A percentile compares a stretch with the other conserved stretches of the same genome.
Evolutionary conservation across 1,139 yeast genomes (phyloP).

Genomic region (Yamadazyma membranifaciens): DNA sequence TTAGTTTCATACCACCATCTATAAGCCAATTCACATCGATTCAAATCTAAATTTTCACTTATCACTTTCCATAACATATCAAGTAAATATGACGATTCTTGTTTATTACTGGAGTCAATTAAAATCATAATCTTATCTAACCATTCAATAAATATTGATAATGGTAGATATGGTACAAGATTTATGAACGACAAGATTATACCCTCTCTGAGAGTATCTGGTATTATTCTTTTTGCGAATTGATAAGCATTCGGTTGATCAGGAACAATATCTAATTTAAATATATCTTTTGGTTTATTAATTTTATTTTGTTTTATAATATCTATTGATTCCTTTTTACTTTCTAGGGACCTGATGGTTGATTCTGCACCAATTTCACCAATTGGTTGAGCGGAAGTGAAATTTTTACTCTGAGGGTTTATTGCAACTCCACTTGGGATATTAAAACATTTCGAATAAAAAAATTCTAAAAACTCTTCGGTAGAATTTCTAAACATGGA

Average conservation of each 20-base stretch:
- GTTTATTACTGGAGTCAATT: constrained; percentile 37
- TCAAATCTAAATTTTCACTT: constrained; percentile 53
- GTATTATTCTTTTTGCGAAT: constrained; percentile 25
- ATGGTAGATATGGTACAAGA: constrained; percentile 55
- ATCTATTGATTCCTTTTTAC: constrained; percentile 22
- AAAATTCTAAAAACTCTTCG: constrained; percentile 40
- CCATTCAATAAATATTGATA: constrained; percentile 45
- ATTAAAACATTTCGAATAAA: constrained; percentile 37
- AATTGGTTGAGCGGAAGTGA: constrained; percentile 41
- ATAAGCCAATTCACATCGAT: constrained; percentile 61
- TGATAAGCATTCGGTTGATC: constrained; percentile 18
- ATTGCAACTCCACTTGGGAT: constrained; percentile 30
- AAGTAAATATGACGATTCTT: constrained; percentile 28
- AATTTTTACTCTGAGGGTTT: constrained; percentile 17
- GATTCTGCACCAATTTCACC: constrained; percentile 37
- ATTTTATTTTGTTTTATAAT: constrained; percentile 31
- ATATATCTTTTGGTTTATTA: constrained; percentile 32
- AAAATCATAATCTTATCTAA: constrained; percentile 44
- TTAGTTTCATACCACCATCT: constrained; percentile 57
- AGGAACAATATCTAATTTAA: constrained; percentile 22
- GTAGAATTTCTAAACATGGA: constrained; percentile 22
- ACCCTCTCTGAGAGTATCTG: constrained; percentile 54
- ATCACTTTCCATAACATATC: constrained; percentile 39
- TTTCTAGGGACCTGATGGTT: constrained; percentile 28
- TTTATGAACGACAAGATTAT: constrained; percentile 47